Evolutionary conservation across 352 stramenopile species (phyloP), one percentile per base, ranked within the genome.

Genomic region (Pythium biforme): DNA sequence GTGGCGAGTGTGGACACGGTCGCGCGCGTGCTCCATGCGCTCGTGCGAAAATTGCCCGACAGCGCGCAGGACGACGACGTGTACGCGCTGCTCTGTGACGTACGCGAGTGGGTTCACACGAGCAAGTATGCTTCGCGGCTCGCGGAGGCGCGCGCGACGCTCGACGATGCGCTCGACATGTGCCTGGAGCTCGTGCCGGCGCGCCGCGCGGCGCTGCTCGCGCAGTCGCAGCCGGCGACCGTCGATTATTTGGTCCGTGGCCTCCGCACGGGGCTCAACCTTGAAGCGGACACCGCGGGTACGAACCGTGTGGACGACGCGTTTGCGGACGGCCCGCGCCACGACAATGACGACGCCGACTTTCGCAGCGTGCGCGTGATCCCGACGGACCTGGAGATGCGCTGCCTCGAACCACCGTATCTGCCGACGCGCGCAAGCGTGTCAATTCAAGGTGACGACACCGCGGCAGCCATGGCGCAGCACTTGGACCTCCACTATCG

Each of bases 401-500:
- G 62, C n/a, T 64, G 67, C 26, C 45, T 59, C 4, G 67, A 74
- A 45, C 33, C 47, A 29, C 46, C 55, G 22, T 29, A 54, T 12
- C 40, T 74, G 22, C 67, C 67, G 26, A 59, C 49, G 2, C 46
- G 49, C 6, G 5, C 40, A 10, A 29, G 29, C 1, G 12, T 59
- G 41, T n/a, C 46, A 1, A 33, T 29, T 25, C 23, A 31, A 2
- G 47, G 39, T 20, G 52, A 20, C 11, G 37, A 49, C 25, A 17
- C 37, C 3, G 19, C 37, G 10, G 59, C 39, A 10, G n/a, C 23
- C 1, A 52, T 71, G 46, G 46, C 52, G 15, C 52, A 17, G 17
- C 65, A 68, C 29, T 8, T 74, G 23, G 61, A 66, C 22, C 59
- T 74, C 27, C 62, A 74, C 59, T 74, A 62, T 37, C 67, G 67